Evolutionary conservation across 768 basidiomycete genomes (phyloP), one percentile per base, ranked within the genome.

Genomic region (Termitomyces sp.): DNA sequence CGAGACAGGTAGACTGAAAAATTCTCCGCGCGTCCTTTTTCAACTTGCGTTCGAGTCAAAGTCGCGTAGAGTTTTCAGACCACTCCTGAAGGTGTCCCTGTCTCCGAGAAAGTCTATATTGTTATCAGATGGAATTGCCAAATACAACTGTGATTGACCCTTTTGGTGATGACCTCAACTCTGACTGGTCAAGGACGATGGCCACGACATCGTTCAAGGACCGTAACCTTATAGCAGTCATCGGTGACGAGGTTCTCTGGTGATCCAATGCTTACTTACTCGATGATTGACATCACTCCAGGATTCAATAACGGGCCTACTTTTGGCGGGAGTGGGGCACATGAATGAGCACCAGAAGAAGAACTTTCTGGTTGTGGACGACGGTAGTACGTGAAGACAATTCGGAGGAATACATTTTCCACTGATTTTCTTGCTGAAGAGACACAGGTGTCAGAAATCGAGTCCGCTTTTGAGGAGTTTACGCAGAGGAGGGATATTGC

Each of bases 291-390:
- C 54, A 54, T 60, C 42, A 40, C 51, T 54, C 21, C 66, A 99
- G 96, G 97, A 99, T 75, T 93, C 96, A 3, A 91, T 98, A 59
- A 98, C 97, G 0, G 97, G 97, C 41, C 80, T 98, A 16, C 81
- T 99, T 41, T 80, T 99, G 47, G 97, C 97, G 6, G 97, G 97
- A 35, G 83, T 98, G 45, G 97, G 97, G 0, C 90, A 99, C 70
- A 79, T 98, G 60, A 86, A 88, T 63, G 85, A 89, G 57, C 81
- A 89, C 43, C 91, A 94, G 76, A 91, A 89, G 80, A 97, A 97
- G 88, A 99, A 98, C 76, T 98, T 99, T 71, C 77, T 98, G 45
- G 85, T 98, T 32, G 97, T 98, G 41, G 96, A 98, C 39, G 96
- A 98, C 64, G 68, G 87, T 10, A 99, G 97, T 98, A 66, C 60